phyloP scores from a whole-genome alignment of 495 filamentous ascomycete genomes.

The Aspergillus heteromorphus region DNA sequence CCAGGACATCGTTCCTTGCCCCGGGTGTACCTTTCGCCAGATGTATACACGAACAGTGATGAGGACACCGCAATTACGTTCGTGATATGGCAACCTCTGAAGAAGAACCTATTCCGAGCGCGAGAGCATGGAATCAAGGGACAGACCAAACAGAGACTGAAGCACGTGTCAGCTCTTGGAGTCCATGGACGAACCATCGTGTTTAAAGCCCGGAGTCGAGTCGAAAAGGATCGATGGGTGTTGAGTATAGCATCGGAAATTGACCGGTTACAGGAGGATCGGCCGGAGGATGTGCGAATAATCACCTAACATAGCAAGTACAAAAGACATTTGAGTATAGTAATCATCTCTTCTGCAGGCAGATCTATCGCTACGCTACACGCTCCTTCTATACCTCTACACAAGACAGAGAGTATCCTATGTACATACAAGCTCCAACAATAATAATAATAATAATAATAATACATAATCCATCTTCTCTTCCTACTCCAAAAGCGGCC shows the following conservation, averaged over 20 bases:
- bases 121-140: slow-evolving; percentile 42
- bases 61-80: slow-evolving; percentile 69
- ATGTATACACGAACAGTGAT: slow-evolving; percentile 62
- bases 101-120: slow-evolving; percentile 54
- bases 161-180: slow-evolving; percentile 53
- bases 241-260: slow-evolving; percentile 69
- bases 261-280: slow-evolving; percentile 56
- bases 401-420: background rate
- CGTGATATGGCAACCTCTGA: slow-evolving; percentile 64
- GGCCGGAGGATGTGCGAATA: slow-evolving; percentile 55
- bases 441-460: slow-evolving; percentile 2
- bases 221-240: slow-evolving; percentile 74
- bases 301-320: background rate
- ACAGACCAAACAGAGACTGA: slow-evolving; percentile 35
- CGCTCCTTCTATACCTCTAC: background rate
- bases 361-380: background rate
- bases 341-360: background rate
- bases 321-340: background rate
- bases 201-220: slow-evolving; percentile 64
- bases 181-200: slow-evolving; percentile 61
- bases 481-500: slow-evolving; percentile 21
- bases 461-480: background rate
- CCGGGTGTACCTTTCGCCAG: slow-evolving; percentile 54
- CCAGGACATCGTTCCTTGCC: slow-evolving; percentile 62
- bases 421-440: background rate